Conservation (phyloP, 2,329 filamentous ascomycete species). For the Fusarium metavorans region DNA sequence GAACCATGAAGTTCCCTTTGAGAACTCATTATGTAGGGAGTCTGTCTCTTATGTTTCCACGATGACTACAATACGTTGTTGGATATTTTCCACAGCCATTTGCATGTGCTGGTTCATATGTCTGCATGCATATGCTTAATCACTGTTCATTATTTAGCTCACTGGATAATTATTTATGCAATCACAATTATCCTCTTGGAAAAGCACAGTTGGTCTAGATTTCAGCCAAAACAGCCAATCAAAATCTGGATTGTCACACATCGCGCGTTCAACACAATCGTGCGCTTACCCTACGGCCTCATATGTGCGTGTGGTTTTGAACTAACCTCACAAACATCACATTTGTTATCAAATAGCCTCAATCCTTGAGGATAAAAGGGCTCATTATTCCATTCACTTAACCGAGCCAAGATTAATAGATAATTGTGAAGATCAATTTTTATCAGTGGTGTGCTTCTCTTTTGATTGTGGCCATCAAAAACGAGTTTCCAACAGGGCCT, state of each 20-base stretch:
- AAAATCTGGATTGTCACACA: neutral
- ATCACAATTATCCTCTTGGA: neutral
- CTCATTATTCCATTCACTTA: too few species aligned
- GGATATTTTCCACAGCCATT: neutral
- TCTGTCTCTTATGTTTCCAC: neutral
- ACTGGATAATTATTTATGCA: neutral
- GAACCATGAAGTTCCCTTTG: neutral
- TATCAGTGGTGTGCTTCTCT: too few species aligned
- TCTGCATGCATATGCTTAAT: neutral
- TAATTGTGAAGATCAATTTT: too few species aligned
- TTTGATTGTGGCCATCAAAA: too few species aligned
- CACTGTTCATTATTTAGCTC: too few species aligned
- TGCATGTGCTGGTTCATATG: neutral
- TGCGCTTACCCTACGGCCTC: neutral
- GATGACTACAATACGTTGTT: neutral
- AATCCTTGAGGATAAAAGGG: too few species aligned
- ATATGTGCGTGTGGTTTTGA: neutral
- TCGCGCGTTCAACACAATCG: neutral
- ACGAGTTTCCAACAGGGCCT: too few species aligned
- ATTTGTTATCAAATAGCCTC: neutral
- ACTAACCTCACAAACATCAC: neutral
- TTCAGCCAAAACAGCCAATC: neutral
- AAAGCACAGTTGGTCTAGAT: neutral
- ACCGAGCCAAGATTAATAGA: too few species aligned
- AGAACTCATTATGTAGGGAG: neutral